A percentile compares a stretch with the other conserved stretches of the same genome.
Evolutionary conservation across 352 stramenopile species (phyloP).

Genomic region (Thalassiosira allenii): DNA sequence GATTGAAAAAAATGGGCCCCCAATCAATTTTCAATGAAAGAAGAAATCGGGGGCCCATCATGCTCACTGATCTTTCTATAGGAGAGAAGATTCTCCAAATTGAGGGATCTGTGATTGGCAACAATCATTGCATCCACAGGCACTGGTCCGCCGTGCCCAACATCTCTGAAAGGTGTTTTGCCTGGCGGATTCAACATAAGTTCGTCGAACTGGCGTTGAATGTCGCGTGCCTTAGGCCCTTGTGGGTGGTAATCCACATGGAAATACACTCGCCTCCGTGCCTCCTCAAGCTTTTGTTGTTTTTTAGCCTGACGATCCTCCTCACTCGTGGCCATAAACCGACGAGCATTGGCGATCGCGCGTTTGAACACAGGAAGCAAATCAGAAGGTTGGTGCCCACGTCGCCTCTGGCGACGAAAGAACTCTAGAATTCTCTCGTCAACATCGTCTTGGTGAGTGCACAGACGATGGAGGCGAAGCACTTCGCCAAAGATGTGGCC

Average conservation of each 20-base stretch:
- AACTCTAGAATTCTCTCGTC: conserved; percentile 17
- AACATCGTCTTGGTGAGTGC: conserved; percentile 21
- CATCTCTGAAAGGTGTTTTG: not conserved
- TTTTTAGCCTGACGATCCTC: not conserved
- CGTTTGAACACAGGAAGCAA: conserved; percentile 28
- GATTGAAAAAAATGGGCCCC: not conserved
- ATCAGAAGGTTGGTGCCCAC: conserved; percentile 4
- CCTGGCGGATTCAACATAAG: not conserved
- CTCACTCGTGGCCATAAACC: not conserved
- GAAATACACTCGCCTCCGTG: not conserved
- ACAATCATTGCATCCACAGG: conserved; percentile 29
- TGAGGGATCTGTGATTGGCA: conserved; percentile 15
- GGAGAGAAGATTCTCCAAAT: conserved; percentile 35
- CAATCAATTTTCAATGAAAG: conserved; percentile 13
- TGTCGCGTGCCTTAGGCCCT: not conserved
- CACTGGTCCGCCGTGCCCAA: not conserved
- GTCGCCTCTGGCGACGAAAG: not conserved
- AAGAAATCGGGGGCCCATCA: conserved; percentile 25
- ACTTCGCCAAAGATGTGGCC: conserved; percentile 38
- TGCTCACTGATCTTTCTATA: conserved; percentile 29
- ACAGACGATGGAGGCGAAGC: conserved; percentile 21
- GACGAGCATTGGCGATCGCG: conserved; percentile 22
- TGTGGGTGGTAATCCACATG: not conserved
- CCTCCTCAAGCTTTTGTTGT: not conserved
- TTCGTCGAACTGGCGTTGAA: not conserved